Base-by-base conservation (phyloP, 805 yeast species). In the Lachancea nothofagi region DNA sequence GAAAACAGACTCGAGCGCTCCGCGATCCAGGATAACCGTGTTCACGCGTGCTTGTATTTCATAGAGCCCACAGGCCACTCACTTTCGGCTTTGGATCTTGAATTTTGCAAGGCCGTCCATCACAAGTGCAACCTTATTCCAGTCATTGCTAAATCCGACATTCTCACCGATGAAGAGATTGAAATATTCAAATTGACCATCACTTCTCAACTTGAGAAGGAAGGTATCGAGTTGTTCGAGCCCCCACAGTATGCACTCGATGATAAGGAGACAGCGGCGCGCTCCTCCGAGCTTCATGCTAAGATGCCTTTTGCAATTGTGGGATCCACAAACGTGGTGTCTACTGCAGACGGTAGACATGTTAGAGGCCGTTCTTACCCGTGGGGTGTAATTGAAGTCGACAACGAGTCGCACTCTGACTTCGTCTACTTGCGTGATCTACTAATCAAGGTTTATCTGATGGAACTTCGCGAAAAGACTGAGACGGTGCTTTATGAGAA, bases 21-120 rank as follows among this genome's bases (percentile, higher is more conserved):
- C 9, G 63, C 75, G 14, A 72, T 81, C 47, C 72, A 67, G 42
- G 98, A 93, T 65, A 75, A 80, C 56, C 80, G 98, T 57, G 77
- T 93, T 44, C 98, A 93, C 63, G 97, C 96, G 24, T 78, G 88
- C 60, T 67, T 93, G 47, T 93, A 89, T 66, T 90, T 93, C 55
- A 84, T 93, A 55, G 96, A 90, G 66, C 98, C 98, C 51, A 89
- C 97, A 19, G 97, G 96, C 45, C 98, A 93, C 66, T 78, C 85
- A 30, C 74, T 93, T 61, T 84, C 81, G 61, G 80, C 96, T 14
- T 72, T 93, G 55, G 98, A 93, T 64, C 78, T 93, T 51, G 80
- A 76, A 49, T 84, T 89, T 52, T 85, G 93, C 86, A 80, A 81
- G 59, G 77, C 78, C 59, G 77, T 93, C 47, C 95, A 87, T 67